A percentile compares a stretch with the other conserved stretches of the same genome.
Conservation (phyloP, 768 basidiomycete species). For the Termitomyces sp. region DNA sequence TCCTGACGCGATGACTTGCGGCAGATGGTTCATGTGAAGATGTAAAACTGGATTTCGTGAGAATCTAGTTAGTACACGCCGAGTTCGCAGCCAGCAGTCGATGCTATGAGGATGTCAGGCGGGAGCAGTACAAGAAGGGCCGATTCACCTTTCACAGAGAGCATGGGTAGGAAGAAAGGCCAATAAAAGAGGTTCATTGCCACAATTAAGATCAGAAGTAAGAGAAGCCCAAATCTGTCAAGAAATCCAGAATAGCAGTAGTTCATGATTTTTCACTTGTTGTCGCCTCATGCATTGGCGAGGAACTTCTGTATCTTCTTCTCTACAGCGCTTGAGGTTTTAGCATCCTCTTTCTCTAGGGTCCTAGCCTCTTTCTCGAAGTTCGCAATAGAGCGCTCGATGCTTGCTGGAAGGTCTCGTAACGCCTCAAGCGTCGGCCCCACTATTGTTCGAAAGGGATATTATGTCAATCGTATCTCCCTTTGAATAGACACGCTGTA, state of each 20-base stretch:
- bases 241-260: neutral
- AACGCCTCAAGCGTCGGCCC: slow-evolving; percentile 34
- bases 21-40: neutral
- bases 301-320: slow-evolving; percentile 25
- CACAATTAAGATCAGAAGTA: neutral
- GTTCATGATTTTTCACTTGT: neutral
- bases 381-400: slow-evolving; percentile 44
- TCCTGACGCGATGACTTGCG: neutral
- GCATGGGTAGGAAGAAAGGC: neutral
- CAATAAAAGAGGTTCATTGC: neutral
- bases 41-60: neutral
- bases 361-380: slow-evolving; percentile 51
- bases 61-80: neutral
- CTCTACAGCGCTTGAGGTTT: slow-evolving; percentile 16
- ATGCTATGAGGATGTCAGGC: neutral
- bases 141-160: neutral
- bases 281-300: slow-evolving; percentile 15
- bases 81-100: neutral
- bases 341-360: slow-evolving; percentile 28
- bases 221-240: neutral
- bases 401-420: slow-evolving; percentile 39
- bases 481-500: neutral
- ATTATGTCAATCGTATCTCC: slow-evolving; percentile 1
- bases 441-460: slow-evolving; percentile 25
- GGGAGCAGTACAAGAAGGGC: neutral